A percentile compares a stretch with the other conserved stretches of the same genome.
Evolutionary conservation across 1,284 basidiomycete species (phyloP).

Genomic region (Grifola frondosa): DNA sequence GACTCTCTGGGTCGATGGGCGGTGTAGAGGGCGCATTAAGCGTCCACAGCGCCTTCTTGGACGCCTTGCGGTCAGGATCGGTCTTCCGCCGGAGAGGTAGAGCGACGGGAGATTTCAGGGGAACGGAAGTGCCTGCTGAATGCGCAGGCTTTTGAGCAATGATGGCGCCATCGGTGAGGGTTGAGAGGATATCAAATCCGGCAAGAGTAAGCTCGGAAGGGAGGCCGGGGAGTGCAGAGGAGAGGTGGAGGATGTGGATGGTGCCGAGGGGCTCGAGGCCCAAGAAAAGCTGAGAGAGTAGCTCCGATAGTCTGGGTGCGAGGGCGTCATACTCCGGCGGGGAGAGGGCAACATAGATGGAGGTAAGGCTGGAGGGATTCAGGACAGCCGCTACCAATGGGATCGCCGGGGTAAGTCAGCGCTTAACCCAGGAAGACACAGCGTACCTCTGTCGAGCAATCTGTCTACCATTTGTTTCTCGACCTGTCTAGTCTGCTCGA

Average conservation of each 20-base stretch:
- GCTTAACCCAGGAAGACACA: conserved; percentile 6
- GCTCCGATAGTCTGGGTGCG: conserved; percentile 46
- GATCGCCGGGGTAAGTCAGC: conserved; percentile 12
- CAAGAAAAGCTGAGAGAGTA: conserved; percentile 58
- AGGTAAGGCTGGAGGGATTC: conserved; percentile 54
- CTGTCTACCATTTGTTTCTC: conserved; percentile 78
- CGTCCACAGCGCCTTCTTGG: conserved; percentile 80
- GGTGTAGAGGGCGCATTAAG: conserved; percentile 60
- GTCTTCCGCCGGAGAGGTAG: conserved; percentile 48
- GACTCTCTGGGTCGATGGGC: conserved; percentile 73
- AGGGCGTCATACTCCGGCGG: conserved; percentile 60
- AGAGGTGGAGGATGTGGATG: conserved; percentile 60
- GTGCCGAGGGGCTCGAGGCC: conserved; percentile 66
- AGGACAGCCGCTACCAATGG: conserved; percentile 54
- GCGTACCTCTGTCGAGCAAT: conserved; percentile 69
- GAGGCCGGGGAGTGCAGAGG: conserved; percentile 43
- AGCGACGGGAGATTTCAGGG: conserved; percentile 38
- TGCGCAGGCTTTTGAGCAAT: conserved; percentile 68
- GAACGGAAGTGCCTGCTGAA: conserved; percentile 31
- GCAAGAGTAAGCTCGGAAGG: conserved; percentile 58
- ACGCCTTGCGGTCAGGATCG: conserved; percentile 58
- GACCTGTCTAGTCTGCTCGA: conserved; percentile 53
- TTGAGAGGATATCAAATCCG: conserved; percentile 58
- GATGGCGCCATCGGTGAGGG: conserved; percentile 41
- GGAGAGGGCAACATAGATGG: conserved; percentile 63